Conservation (phyloP, 805 yeast species). For the Kurtzmaniella fragi region DNA sequence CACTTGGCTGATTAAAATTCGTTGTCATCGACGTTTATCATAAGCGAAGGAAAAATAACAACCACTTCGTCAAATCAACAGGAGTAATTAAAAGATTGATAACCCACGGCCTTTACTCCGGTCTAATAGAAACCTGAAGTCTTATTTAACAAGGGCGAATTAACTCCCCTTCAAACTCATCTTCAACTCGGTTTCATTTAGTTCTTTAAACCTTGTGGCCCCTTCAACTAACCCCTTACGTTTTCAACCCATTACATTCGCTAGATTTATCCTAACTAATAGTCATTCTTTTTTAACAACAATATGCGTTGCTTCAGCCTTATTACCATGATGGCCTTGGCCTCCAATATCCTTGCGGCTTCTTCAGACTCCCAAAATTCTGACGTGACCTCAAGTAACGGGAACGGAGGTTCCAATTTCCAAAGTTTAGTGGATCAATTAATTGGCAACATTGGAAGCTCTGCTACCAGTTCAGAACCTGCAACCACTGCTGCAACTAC, state of each 20-base stretch:
- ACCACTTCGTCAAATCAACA: no score
- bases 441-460: not conserved
- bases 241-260: not conserved
- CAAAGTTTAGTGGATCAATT: not conserved
- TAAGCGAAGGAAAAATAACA: no score
- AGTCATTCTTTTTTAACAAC: slow-evolving; percentile 1
- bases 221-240: no score
- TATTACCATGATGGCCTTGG: slow-evolving; percentile 1
- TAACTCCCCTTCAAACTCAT: no score
- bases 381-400: not conserved
- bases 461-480: not conserved
- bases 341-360: not conserved
- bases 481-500: not conserved
- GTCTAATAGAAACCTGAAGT: no score
- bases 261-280: not conserved
- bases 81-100: no score
- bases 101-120: no score
- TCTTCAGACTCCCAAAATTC: not conserved
- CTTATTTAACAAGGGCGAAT: no score
- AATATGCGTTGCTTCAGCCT: slow-evolving; percentile 3
- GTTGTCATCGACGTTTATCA: no score
- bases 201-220: no score
- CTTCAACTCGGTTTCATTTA: no score
- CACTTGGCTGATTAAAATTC: no score
- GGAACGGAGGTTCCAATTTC: not conserved